Conservation (phyloP, 225 moss, liverwort and hornwort species). For the Thuidium tamariscinum region DNA sequence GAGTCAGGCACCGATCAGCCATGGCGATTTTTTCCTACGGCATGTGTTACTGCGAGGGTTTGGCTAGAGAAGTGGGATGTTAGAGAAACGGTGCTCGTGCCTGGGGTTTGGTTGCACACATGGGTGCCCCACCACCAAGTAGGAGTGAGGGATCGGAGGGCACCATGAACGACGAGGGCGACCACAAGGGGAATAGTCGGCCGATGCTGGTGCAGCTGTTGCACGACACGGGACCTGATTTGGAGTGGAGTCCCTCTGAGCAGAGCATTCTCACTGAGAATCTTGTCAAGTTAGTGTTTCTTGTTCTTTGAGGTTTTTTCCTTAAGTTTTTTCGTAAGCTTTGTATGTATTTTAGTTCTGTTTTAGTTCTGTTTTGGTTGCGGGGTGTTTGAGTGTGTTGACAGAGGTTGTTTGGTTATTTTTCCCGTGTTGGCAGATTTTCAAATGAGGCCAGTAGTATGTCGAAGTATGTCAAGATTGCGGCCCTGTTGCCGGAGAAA, state of each 20-base stretch:
- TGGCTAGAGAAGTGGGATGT: neutral
- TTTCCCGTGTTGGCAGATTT: slow-evolving; percentile 30
- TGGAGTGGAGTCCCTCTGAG: slow-evolving; percentile 47
- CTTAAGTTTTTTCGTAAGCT: neutral
- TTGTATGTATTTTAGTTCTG: neutral
- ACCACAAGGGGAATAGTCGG: neutral
- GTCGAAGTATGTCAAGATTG: slow-evolving; percentile 73
- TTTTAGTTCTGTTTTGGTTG: neutral
- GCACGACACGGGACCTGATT: slow-evolving; percentile 35
- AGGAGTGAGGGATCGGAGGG: slow-evolving; percentile 42
- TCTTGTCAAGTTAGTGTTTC: slow-evolving; percentile 11
- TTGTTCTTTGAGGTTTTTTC: neutral
- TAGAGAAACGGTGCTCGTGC: neutral
- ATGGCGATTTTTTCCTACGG: neutral
- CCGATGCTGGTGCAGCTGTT: slow-evolving; percentile 10
- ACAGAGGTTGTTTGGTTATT: neutral
- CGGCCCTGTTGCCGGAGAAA: slow-evolving; percentile 75
- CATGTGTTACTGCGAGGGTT: neutral
- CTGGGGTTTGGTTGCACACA: neutral
- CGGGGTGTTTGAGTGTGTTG: neutral
- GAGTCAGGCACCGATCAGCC: neutral
- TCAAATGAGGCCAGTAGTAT: slow-evolving; percentile 52
- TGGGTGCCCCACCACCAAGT: slow-evolving; percentile 27
- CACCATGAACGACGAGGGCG: slow-evolving; percentile 16
- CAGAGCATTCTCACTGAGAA: slow-evolving; percentile 17